A percentile compares a stretch with the other conserved stretches of the same genome.
Evolutionary conservation across 176 grass and related monocot species (phyloP).

Genomic region (Aegilops bicornis): DNA sequence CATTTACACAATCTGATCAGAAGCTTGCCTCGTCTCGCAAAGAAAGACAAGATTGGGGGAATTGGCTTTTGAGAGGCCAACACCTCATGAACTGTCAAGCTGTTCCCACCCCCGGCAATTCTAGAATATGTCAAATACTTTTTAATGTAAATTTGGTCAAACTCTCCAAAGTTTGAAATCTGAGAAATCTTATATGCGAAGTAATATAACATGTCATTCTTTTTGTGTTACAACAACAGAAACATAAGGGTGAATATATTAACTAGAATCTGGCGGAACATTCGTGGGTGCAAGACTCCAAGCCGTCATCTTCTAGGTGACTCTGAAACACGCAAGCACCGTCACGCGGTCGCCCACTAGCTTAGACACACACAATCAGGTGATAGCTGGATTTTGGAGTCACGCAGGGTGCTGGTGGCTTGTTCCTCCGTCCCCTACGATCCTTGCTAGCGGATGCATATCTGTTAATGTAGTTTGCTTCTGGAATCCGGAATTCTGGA

Average conservation of each 20-base stretch:
- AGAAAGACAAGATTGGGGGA: too few species aligned
- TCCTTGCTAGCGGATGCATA: neutral
- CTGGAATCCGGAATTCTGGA: neutral
- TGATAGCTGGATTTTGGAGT: conserved; percentile 1
- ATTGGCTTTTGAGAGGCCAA: too few species aligned
- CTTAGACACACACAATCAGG: neutral
- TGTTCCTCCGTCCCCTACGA: neutral
- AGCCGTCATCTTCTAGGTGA: neutral
- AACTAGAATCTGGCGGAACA: neutral
- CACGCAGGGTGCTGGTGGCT: neutral
- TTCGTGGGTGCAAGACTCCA: neutral
- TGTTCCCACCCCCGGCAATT: too few species aligned
- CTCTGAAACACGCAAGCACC: conserved; percentile 12
- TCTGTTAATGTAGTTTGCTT: neutral
- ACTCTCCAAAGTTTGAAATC: too few species aligned
- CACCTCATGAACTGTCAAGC: too few species aligned
- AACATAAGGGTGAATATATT: neutral
- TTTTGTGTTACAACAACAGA: neutral
- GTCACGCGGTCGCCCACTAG: neutral
- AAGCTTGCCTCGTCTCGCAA: too few species aligned
- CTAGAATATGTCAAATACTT: too few species aligned
- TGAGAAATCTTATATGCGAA: too few species aligned
- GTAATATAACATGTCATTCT: too few species aligned
- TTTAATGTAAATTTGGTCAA: too few species aligned
- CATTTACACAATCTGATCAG: too few species aligned